Percentiles rank a stretch among this genome's conserved stretches.
Conservation (phyloP, 148 eudicot species). For the Vaccinium myrtillus region DNA sequence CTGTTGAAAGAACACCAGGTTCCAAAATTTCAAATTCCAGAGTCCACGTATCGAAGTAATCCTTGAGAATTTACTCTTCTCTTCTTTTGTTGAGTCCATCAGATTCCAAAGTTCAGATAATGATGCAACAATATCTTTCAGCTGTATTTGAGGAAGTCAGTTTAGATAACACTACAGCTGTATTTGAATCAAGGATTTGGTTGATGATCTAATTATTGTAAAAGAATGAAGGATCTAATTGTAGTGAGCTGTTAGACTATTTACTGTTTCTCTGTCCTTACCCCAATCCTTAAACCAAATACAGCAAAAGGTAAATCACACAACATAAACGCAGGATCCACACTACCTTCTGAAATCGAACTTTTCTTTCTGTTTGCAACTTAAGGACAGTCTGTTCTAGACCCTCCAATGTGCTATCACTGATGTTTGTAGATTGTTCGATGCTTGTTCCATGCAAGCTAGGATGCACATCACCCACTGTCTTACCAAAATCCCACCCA, state of each 20-base stretch:
- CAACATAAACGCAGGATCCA: not conserved
- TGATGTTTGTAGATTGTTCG: constrained; percentile 58
- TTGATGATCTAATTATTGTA: not conserved
- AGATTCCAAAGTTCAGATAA: constrained; percentile 52
- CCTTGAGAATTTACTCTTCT: constrained; percentile 32
- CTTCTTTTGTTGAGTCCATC: constrained; percentile 50
- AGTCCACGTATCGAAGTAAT: constrained; percentile 29
- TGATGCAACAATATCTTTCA: constrained; percentile 45
- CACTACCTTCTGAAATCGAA: constrained; percentile 58
- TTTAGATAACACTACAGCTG: not conserved
- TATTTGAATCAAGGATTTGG: not conserved
- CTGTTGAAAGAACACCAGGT: constrained; percentile 47
- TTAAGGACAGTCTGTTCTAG: constrained; percentile 43
- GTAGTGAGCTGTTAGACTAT: not conserved
- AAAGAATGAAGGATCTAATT: not conserved
- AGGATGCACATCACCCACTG: constrained; percentile 62
- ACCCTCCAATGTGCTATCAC: constrained; percentile 53
- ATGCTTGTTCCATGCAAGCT: constrained; percentile 47
- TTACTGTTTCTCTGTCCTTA: not conserved
- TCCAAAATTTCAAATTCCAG: constrained; percentile 37
- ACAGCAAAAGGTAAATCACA: not conserved
- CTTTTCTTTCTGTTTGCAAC: constrained; percentile 52
- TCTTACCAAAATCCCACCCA: constrained; percentile 55
- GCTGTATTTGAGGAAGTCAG: constrained; percentile 32
- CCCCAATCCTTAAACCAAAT: not conserved